Evolutionary conservation across 1,284 basidiomycete species (phyloP).

Genomic region (Trichosporon sp.): DNA sequence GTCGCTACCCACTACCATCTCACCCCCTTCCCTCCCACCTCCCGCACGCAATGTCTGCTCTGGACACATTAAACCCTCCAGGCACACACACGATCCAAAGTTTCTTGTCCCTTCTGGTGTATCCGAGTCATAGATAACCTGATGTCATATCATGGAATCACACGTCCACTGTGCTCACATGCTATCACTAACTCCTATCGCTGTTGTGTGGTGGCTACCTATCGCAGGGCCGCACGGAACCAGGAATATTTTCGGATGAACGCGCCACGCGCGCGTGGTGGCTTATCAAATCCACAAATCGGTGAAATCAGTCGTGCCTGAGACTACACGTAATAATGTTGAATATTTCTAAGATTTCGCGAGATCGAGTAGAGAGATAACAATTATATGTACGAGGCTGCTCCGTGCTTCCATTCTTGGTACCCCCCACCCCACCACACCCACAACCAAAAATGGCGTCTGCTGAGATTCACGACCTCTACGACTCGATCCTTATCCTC

Average conservation of each 20-base stretch:
- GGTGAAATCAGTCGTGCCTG: not conserved
- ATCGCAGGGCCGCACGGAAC: not conserved
- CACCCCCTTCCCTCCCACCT: not conserved
- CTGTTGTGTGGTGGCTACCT: not conserved
- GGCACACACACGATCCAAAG: not conserved
- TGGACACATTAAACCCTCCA: not conserved
- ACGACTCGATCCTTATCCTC: slow-evolving; percentile 94
- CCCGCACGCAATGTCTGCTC: slow-evolving; percentile 1
- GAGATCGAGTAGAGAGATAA: slow-evolving; percentile 10
- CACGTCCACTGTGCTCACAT: not conserved
- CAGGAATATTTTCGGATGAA: not conserved
- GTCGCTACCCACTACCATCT: not conserved
- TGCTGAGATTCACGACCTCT: slow-evolving; percentile 84
- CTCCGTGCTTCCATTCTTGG: slow-evolving; percentile 9
- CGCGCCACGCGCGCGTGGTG: not conserved
- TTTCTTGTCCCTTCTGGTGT: slow-evolving; percentile 23
- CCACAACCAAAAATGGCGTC: slow-evolving; percentile 35
- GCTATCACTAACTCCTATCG: not conserved
- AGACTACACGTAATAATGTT: slow-evolving; percentile 6
- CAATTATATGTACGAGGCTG: slow-evolving; percentile 7
- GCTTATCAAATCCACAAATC: slow-evolving; percentile 8
- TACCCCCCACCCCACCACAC: slow-evolving; percentile 22
- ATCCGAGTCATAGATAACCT: slow-evolving; percentile 23
- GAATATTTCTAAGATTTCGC: slow-evolving; percentile 19
- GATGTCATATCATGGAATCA: slow-evolving; percentile 23